These are phyloP conservation scores for Entomophthora muscae DNA, from an alignment of 371 early-diverging fungal genomes.

Conservation along the genomic window DNA sequence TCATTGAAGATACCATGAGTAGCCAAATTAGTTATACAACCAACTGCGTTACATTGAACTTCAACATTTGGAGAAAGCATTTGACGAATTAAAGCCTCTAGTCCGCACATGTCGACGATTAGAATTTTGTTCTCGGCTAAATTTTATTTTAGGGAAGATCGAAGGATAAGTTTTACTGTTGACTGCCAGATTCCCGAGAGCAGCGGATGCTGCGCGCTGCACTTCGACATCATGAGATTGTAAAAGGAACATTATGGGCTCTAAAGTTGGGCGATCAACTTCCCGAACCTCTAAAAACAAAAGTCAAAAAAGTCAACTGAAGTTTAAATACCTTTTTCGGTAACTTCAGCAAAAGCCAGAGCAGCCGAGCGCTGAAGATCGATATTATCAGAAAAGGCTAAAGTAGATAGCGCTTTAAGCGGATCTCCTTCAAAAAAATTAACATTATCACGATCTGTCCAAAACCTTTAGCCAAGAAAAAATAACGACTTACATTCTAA, in stretches of 20 bases:
- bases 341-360: constrained; percentile 80
- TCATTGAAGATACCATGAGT: constrained; percentile 40
- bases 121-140: constrained; percentile 64
- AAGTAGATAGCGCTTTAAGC: constrained; percentile 56
- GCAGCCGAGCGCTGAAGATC: constrained; percentile 79
- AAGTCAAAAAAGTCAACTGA: not conserved
- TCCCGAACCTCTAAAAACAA: constrained; percentile 48
- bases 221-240: constrained; percentile 76
- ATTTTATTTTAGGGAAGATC: not conserved
- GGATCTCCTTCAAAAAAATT: constrained; percentile 81
- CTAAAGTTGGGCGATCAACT: constrained; percentile 56
- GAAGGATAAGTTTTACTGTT: constrained; percentile 30
- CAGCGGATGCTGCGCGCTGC: constrained; percentile 74
- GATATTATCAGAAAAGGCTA: constrained; percentile 70
- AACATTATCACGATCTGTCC: constrained; percentile 56
- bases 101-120: constrained; percentile 70
- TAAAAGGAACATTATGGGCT: constrained; percentile 64
- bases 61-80: constrained; percentile 76
- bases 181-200: constrained; percentile 78
- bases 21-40: constrained; percentile 87
- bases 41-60: constrained; percentile 90
- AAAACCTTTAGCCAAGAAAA: not conserved
- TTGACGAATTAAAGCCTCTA: constrained; percentile 76
- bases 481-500: constrained; percentile 48
- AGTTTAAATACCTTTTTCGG: constrained; percentile 66